Percentiles rank a stretch among this genome's conserved stretches.
Conservation (phyloP, 2,329 filamentous ascomycete genomes). For the Helotiales sp. region DNA sequence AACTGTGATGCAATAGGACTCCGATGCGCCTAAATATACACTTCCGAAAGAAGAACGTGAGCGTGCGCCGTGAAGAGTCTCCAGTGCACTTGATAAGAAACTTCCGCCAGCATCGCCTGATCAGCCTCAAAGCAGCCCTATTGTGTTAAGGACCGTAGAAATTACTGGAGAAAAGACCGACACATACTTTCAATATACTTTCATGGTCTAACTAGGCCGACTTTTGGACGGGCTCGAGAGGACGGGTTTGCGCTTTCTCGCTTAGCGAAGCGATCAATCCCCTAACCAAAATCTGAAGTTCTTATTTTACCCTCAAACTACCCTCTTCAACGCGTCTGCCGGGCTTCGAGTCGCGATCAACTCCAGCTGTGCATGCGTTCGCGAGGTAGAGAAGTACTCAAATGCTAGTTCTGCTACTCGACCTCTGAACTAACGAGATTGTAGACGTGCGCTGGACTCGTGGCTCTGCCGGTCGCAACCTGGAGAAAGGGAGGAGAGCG, state of each 20-base stretch:
- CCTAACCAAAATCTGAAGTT: no score
- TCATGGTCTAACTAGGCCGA: no score
- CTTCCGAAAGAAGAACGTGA: not conserved
- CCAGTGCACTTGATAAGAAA: not conserved
- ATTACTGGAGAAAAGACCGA: no score
- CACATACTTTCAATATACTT: no score
- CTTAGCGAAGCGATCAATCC: no score
- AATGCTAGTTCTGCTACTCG: slow-evolving; percentile 1
- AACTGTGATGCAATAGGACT: not conserved
- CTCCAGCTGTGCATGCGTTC: slow-evolving; percentile 20
- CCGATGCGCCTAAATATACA: slow-evolving; percentile 5
- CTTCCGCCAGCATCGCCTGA: not conserved
- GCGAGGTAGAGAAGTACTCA: slow-evolving; percentile 26
- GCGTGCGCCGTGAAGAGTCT: not conserved
- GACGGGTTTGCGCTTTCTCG: no score
- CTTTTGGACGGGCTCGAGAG: no score
- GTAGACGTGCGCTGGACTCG: slow-evolving; percentile 23
- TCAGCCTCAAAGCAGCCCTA: no score
- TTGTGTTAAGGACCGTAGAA: no score
- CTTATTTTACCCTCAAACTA: slow-evolving; percentile 10
- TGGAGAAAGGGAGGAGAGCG: slow-evolving; percentile 19
- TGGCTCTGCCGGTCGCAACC: slow-evolving; percentile 23
- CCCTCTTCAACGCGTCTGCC: slow-evolving; percentile 19
- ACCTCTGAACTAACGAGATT: slow-evolving; percentile 24
- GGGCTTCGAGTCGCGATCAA: slow-evolving; percentile 18